phyloP scores from a whole-genome alignment of 2,329 filamentous ascomycete species.

The Hypoxylon sp. region DNA sequence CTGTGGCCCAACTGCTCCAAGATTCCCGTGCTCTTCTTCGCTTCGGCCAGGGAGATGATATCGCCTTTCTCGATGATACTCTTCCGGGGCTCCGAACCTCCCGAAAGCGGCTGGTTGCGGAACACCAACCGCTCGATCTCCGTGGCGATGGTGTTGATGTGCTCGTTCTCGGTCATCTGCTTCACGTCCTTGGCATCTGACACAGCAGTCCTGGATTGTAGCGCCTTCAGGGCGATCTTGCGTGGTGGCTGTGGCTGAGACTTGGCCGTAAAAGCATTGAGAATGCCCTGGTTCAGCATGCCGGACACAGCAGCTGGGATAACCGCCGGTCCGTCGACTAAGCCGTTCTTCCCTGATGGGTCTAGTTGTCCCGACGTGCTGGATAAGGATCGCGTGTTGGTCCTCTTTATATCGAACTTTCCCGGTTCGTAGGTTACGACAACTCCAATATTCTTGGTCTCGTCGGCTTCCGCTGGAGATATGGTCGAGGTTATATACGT shows the following conservation, averaged over 20 bases:
- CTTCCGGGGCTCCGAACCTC: constrained; percentile 39
- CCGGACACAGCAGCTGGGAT: constrained; percentile 23
- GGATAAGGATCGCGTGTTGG: constrained; percentile 85
- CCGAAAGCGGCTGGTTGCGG: constrained; percentile 51
- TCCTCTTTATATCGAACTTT: constrained; percentile 74
- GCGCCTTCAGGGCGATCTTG: constrained; percentile 63
- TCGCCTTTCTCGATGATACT: constrained; percentile 66
- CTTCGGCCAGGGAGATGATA: constrained; percentile 85
- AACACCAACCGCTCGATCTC: constrained; percentile 77
- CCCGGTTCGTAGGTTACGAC: constrained; percentile 79
- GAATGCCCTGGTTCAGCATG: constrained; percentile 38
- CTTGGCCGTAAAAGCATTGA: constrained; percentile 37
- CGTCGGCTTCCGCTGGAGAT: constrained; percentile 77
- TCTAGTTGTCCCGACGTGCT: constrained; percentile 51
- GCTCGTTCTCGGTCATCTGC: constrained; percentile 61
- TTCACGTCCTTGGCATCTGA: constrained; percentile 59
- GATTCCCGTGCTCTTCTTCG: constrained; percentile 84
- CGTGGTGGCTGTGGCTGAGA: constrained; percentile 47
- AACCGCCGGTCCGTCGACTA: not conserved
- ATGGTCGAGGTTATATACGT: constrained; percentile 92
- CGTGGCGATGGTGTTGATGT: constrained; percentile 71
- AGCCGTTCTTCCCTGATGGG: constrained; percentile 30
- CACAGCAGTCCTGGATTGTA: constrained; percentile 62
- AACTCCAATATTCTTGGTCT: constrained; percentile 82
- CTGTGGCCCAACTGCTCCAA: constrained; percentile 88